A percentile compares a stretch with the other conserved stretches of the same genome.
Conservation (phyloP, 805 yeast genomes). For the Yamadazyma endophytica region DNA sequence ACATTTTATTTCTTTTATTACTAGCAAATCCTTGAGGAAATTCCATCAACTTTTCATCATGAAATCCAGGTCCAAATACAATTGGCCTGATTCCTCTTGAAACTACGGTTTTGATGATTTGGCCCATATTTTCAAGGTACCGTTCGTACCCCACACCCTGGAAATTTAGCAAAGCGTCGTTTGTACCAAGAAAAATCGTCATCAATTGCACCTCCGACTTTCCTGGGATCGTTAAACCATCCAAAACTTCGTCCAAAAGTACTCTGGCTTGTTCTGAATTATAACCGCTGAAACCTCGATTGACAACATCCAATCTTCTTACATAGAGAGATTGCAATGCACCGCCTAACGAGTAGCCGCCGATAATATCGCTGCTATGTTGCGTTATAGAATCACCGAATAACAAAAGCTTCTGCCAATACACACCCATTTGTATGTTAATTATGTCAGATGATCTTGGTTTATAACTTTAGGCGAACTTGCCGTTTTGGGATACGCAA, state of each 20-base stretch:
- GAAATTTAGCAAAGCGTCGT: conserved; percentile 45
- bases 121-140: conserved; percentile 44
- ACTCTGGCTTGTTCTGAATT: conserved; percentile 55
- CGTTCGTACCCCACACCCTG: conserved; percentile 49
- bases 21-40: conserved; percentile 13
- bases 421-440: conserved; percentile 5
- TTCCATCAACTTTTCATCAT: conserved; percentile 30
- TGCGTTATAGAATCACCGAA: conserved; percentile 75
- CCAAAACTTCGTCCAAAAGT: conserved; percentile 40
- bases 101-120: conserved; percentile 37
- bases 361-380: conserved; percentile 36
- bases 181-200: conserved; percentile 76
- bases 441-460: background rate
- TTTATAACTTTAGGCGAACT: background rate
- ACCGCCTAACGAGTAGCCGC: conserved; percentile 47
- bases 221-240: conserved; percentile 25
- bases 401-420: conserved; percentile 45
- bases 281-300: conserved; percentile 78
- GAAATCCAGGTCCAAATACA: conserved; percentile 60
- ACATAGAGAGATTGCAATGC: conserved; percentile 47
- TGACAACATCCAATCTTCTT: conserved; percentile 63
- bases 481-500: too few relatives aligned
- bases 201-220: conserved; percentile 34
- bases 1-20: conserved; percentile 40
- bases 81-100: conserved; percentile 47